Conservation (phyloP, 805 yeast species). For the Diddensiella caesifluorescens region DNA sequence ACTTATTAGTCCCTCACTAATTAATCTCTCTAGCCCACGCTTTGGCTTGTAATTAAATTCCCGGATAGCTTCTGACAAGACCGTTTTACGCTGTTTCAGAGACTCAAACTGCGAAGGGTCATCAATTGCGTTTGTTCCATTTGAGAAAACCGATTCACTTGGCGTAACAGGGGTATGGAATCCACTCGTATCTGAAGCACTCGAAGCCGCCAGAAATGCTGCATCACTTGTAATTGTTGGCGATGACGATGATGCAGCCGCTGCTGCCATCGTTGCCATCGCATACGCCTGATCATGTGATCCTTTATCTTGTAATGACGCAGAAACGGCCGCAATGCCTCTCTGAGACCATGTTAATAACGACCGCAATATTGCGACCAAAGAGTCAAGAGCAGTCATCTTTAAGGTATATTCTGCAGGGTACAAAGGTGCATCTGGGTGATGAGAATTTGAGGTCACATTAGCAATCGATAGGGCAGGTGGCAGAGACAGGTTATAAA, state of each 20-base stretch:
- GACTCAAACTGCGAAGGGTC: constrained; percentile 82
- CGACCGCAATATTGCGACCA: constrained; percentile 77
- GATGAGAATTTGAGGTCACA: constrained; percentile 37
- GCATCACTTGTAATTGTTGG: constrained; percentile 8
- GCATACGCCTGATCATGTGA: constrained; percentile 6
- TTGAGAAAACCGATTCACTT: background rate
- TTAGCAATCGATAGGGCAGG: constrained; percentile 72
- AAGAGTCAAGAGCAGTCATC: constrained; percentile 70
- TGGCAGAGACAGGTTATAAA: constrained; percentile 66
- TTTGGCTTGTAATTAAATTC: constrained; percentile 83
- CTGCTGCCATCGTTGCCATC: constrained; percentile 16
- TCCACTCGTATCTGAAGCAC: constrained; percentile 1
- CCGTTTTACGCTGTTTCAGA: constrained; percentile 76
- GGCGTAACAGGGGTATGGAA: constrained; percentile 3
- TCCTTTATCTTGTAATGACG: constrained; percentile 9
- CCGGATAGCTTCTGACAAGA: constrained; percentile 67
- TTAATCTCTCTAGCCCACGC: constrained; percentile 61
- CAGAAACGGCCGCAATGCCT: constrained; percentile 35
- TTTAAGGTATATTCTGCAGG: constrained; percentile 84
- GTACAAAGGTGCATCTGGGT: constrained; percentile 27
- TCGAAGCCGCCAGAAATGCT: background rate
- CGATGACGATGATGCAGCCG: constrained; percentile 3
- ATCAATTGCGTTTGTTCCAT: constrained; percentile 36
- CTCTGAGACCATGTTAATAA: constrained; percentile 83
- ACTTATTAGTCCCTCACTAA: constrained; percentile 58